phyloP scores from a whole-genome alignment of 2,329 filamentous ascomycete genomes.

The Pseudocercospora crystallina region DNA sequence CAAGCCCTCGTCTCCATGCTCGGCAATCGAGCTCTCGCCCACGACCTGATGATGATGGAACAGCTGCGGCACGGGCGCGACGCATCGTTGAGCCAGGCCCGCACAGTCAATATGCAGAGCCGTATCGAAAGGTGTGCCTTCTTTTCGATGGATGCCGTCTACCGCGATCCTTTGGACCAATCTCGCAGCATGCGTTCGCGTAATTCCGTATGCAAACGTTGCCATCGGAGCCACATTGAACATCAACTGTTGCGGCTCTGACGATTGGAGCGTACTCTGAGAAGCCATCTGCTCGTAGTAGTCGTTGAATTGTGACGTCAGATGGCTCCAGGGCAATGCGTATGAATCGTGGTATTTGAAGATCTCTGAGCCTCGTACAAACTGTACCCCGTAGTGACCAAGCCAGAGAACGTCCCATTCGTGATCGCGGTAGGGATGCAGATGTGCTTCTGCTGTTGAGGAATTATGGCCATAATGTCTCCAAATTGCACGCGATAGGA shows the following conservation, averaged over 20 bases:
- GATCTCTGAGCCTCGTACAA: not conserved
- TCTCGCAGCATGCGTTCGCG: constrained; percentile 5
- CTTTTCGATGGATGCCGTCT: not conserved
- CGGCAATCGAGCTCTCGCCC: constrained; percentile 3
- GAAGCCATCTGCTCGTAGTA: constrained; percentile 15
- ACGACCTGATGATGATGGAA: constrained; percentile 18
- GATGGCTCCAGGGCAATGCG: constrained; percentile 9
- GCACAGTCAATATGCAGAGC: constrained; percentile 17
- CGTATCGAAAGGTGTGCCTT: too few species aligned
- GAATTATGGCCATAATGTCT: too few species aligned
- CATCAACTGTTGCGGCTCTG: constrained; percentile 11
- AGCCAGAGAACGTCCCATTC: constrained; percentile 33
- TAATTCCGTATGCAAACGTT: constrained; percentile 14
- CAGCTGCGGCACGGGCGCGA: constrained; percentile 16
- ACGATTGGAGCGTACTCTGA: not conserved
- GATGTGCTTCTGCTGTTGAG: not conserved
- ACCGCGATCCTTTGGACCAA: constrained; percentile 3
- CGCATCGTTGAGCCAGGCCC: constrained; percentile 9
- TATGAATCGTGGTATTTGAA: constrained; percentile 11
- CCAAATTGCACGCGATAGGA: constrained; percentile 32
- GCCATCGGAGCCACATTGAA: constrained; percentile 12
- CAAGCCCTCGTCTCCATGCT: not conserved
- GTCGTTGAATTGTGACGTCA: constrained; percentile 13
- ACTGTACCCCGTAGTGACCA: constrained; percentile 33
- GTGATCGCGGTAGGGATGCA: constrained; percentile 16